Conservation (phyloP, 2,329 filamentous ascomycete genomes). For the Ophiostoma sp. region DNA sequence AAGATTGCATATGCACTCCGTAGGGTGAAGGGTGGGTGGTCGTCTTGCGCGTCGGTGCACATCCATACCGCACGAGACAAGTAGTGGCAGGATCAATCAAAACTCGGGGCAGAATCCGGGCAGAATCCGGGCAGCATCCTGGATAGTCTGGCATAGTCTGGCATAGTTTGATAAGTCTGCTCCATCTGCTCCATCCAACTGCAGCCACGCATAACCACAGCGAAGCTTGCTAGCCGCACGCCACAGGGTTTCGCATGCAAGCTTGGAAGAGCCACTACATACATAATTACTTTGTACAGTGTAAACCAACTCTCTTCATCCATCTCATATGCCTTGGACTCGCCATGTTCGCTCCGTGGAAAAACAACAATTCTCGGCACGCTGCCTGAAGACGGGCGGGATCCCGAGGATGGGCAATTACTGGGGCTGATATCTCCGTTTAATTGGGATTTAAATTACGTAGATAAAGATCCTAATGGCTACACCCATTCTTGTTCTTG, state of each 20-base stretch:
- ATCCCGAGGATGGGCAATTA: neutral
- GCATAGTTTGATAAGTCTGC: neutral
- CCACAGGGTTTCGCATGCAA: neutral
- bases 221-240: neutral
- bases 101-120: neutral
- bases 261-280: too few relatives aligned
- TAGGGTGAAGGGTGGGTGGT: too few relatives aligned
- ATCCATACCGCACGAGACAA: neutral
- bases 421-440: neutral
- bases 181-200: constrained; percentile 3
- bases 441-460: neutral
- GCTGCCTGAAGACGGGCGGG: neutral
- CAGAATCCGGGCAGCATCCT: neutral
- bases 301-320: neutral
- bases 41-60: neutral
- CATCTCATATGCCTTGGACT: neutral
- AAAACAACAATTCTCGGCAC: neutral
- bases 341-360: neutral
- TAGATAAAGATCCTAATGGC: neutral
- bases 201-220: neutral
- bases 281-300: neutral
- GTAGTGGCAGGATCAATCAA: neutral
- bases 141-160: neutral
- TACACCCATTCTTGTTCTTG: neutral
- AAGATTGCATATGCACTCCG: too few relatives aligned